These are phyloP conservation scores for Penicillium goetzii DNA, from an alignment of 495 filamentous ascomycete species.

Conservation along the genomic window DNA sequence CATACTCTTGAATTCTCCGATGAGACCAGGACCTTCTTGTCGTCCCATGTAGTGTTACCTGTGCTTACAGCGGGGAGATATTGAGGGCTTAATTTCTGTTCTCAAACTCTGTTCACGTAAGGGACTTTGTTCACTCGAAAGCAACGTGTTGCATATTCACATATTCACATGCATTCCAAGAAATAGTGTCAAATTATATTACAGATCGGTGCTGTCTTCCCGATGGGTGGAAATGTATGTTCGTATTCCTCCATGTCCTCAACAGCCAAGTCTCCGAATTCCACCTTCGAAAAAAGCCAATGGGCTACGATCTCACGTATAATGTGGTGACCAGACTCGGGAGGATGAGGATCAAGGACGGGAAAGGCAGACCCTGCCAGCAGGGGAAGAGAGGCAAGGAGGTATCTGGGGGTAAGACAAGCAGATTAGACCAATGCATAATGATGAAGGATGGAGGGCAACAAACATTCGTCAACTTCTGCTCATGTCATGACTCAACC, in stretches of 20 bases:
- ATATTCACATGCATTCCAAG: neutral
- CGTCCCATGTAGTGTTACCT: no score
- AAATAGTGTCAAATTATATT: neutral
- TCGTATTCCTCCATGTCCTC: neutral
- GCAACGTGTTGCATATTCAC: neutral
- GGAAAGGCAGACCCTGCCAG: neutral
- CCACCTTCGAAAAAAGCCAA: neutral
- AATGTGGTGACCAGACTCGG: neutral
- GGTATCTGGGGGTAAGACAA: neutral
- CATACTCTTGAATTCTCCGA: no score
- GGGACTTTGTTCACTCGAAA: no score
- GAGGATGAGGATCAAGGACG: neutral
- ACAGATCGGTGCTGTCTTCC: neutral
- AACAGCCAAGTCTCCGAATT: neutral
- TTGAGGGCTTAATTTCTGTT: no score
- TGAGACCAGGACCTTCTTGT: no score
- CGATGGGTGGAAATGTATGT: neutral
- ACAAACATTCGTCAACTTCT: neutral
- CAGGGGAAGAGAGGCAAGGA: neutral
- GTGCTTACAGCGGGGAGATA: no score
- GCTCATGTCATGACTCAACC: neutral
- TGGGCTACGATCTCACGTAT: neutral
- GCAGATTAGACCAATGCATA: neutral
- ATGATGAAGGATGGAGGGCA: neutral
- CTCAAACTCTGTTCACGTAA: no score